Conservation (phyloP, 2,329 filamentous ascomycete species). For the Zymoseptoria pseudotritici region DNA sequence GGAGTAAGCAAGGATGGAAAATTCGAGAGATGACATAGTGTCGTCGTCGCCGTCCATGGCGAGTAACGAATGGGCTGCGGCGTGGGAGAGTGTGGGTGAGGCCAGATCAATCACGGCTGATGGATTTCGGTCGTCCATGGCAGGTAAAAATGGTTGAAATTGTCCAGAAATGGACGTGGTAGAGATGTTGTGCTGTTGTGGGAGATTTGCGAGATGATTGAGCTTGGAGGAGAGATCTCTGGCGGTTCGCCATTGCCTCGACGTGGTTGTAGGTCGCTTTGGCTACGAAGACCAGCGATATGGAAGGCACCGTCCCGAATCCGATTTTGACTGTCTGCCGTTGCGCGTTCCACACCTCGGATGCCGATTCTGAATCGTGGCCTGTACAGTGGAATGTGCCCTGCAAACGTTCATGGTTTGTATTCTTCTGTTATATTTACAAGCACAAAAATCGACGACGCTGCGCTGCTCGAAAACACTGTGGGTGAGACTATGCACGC, state of each 20-base stretch:
- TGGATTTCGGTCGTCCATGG: background rate
- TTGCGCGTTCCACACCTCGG: too few relatives aligned
- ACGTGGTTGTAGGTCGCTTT: background rate
- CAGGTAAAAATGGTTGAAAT: background rate
- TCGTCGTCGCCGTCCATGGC: background rate
- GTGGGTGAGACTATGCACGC: background rate
- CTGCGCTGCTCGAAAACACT: background rate
- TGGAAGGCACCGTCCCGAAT: too few relatives aligned
- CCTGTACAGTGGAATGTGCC: background rate
- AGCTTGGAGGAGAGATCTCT: background rate
- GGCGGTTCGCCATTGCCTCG: background rate
- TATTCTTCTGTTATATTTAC: background rate
- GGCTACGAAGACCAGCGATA: too few relatives aligned
- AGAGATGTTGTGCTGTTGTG: background rate
- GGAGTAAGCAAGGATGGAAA: constrained; percentile 15
- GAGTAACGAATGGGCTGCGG: background rate
- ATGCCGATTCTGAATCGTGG: background rate
- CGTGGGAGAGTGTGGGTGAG: background rate
- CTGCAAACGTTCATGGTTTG: background rate
- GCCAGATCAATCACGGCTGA: background rate
- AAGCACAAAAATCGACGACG: background rate
- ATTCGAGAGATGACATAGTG: constrained; percentile 20
- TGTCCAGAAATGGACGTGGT: background rate
- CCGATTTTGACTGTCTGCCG: too few relatives aligned
- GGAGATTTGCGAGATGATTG: background rate